phyloP scores from a whole-genome alignment of 208 protist species.

The Paratrypanosoma confusum region DNA sequence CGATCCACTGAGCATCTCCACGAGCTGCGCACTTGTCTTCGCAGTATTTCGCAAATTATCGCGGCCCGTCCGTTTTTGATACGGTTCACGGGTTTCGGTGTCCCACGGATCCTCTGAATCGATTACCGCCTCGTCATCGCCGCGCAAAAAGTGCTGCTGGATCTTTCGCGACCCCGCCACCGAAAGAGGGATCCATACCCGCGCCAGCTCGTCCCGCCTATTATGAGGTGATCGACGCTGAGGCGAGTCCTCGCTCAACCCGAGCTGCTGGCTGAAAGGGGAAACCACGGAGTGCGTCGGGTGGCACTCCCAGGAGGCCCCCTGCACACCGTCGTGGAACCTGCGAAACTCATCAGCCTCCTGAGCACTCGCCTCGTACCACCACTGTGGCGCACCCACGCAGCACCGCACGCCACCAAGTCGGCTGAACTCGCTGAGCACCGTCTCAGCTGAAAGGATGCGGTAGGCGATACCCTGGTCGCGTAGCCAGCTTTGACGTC shows the following conservation, averaged over 20 bases:
- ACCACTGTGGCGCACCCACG: conserved; percentile 73
- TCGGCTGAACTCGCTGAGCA: conserved; percentile 24
- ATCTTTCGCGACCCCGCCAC: conserved; percentile 25
- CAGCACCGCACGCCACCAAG: conserved; percentile 55
- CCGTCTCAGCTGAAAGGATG: conserved; percentile 42
- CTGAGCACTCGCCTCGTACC: conserved; percentile 73
- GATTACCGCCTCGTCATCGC: conserved; percentile 17
- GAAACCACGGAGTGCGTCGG: neutral
- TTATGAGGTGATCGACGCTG: conserved; percentile 4
- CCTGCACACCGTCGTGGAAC: too few species aligned
- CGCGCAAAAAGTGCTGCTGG: conserved; percentile 41
- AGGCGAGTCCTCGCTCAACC: neutral
- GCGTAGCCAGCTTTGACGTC: conserved; percentile 97
- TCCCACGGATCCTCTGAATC: too few species aligned
- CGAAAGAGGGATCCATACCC: conserved; percentile 65
- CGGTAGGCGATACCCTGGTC: conserved; percentile 92
- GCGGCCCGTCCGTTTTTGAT: too few species aligned
- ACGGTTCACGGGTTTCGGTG: too few species aligned
- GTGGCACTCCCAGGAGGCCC: neutral
- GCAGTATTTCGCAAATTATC: too few species aligned
- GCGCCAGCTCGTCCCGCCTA: conserved; percentile 16
- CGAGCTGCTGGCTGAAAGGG: neutral
- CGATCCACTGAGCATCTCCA: too few species aligned
- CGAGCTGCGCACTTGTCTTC: too few species aligned
- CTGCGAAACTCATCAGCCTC: too few species aligned